These are phyloP conservation scores for Yarrowia sp. DNA, from an alignment of 805 yeast genomes.

Conservation along the genomic window DNA sequence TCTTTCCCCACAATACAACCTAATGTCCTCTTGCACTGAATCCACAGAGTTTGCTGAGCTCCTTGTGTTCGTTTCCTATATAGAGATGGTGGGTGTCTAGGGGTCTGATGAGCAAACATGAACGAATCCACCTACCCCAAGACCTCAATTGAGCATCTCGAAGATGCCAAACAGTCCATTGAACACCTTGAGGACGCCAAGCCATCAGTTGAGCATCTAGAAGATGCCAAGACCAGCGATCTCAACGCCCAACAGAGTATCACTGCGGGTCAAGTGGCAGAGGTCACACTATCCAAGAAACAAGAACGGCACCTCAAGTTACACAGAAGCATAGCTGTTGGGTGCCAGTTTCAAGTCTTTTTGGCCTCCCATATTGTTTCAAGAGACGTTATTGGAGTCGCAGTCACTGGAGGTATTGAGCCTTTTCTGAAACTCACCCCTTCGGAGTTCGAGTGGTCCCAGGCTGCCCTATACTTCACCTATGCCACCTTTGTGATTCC, in stretches of 20 bases:
- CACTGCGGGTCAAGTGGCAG: neutral
- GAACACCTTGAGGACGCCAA: conserved; percentile 7
- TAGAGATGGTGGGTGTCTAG: neutral
- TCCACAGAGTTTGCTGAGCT: conserved; percentile 1
- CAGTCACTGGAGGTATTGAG: conserved; percentile 2
- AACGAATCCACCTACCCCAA: neutral
- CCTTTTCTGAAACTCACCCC: conserved; percentile 3
- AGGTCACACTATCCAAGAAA: neutral
- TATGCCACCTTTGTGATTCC: conserved; percentile 5
- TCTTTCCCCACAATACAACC: neutral
- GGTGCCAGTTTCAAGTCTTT: conserved; percentile 4
- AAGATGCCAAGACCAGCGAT: neutral
- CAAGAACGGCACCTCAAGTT: neutral
- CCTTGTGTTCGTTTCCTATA: conserved; percentile 3
- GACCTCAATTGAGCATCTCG: conserved; percentile 9
- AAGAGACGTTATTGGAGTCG: conserved; percentile 8
- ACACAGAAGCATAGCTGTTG: conserved; percentile 12
- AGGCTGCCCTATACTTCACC: conserved; percentile 16
- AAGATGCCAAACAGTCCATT: conserved; percentile 3
- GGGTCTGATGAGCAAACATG: neutral
- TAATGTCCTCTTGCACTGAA: neutral
- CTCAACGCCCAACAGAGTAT: neutral
- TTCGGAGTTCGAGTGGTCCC: conserved; percentile 4
- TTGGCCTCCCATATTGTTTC: conserved; percentile 21
- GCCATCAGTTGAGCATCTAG: neutral